phyloP scores from a whole-genome alignment of 2,329 filamentous ascomycete species.

The Metarhizium humberi region DNA sequence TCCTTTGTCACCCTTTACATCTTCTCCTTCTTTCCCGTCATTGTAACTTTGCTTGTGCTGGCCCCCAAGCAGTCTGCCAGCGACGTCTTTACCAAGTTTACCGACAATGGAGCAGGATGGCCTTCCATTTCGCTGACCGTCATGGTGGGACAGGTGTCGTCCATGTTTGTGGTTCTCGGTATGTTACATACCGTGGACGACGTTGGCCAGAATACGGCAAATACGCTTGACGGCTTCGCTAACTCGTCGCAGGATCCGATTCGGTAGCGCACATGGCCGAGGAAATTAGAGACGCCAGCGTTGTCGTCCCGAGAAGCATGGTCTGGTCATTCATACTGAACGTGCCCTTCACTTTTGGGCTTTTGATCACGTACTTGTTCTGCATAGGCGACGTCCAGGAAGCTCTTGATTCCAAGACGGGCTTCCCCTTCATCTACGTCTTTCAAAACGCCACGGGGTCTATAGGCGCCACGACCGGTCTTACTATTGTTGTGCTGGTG shows the following conservation, averaged over 20 bases:
- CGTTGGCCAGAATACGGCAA: too few relatives aligned
- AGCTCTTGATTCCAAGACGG: constrained; percentile 5
- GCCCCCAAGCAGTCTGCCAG: constrained; percentile 6
- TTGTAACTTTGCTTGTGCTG: constrained; percentile 7
- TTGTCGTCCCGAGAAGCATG: constrained; percentile 12
- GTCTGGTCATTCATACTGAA: constrained; percentile 11
- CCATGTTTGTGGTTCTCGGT: constrained; percentile 9
- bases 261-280: constrained; percentile 10
- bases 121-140: constrained; percentile 6
- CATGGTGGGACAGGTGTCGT: constrained; percentile 9
- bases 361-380: constrained; percentile 15
- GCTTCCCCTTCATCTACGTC: constrained; percentile 20
- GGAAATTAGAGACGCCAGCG: constrained; percentile 11
- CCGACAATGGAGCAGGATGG: constrained; percentile 8
- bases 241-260: constrained; percentile 7
- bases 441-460: constrained; percentile 17
- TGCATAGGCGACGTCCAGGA: constrained; percentile 11
- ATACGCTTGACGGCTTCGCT: not conserved
- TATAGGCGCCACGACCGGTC: constrained; percentile 13
- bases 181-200: not conserved
- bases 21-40: constrained; percentile 8
- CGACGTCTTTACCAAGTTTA: constrained; percentile 7
- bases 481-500: constrained; percentile 17
- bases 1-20: constrained; percentile 9
- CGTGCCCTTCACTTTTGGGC: constrained; percentile 11